Percentiles rank a stretch among this genome's conserved stretches.
These are phyloP conservation scores for Periconia digitata DNA, from an alignment of 2,329 filamentous ascomycete genomes.

Conservation along the genomic window DNA sequence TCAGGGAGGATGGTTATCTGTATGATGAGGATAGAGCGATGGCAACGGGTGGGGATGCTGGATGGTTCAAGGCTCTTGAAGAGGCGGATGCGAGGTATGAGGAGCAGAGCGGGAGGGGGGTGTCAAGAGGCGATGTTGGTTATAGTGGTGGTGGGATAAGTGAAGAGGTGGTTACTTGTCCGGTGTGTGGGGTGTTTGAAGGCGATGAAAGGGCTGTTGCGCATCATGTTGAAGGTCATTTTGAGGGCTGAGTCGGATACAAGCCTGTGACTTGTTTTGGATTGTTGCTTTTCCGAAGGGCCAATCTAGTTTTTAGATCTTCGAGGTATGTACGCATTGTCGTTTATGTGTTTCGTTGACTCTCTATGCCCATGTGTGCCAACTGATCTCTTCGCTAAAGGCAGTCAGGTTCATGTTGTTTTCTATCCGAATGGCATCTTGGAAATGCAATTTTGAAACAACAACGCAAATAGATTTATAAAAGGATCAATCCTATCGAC, in stretches of 20 bases:
- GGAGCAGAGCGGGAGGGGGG: slow-evolving; percentile 22
- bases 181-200: slow-evolving; percentile 66
- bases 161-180: slow-evolving; percentile 55
- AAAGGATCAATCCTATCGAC: no score
- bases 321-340: no score
- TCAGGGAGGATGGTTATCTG: slow-evolving; percentile 33
- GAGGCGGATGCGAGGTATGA: slow-evolving; percentile 28
- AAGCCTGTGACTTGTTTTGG: no score
- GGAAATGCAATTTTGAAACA: no score
- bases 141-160: slow-evolving; percentile 27
- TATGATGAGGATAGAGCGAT: slow-evolving; percentile 23
- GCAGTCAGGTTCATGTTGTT: no score
- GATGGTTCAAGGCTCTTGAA: slow-evolving; percentile 29
- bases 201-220: slow-evolving; percentile 70
- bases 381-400: no score
- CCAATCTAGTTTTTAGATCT: no score
- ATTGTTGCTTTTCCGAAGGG: no score
- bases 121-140: background rate
- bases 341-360: no score
- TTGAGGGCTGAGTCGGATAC: slow-evolving; percentile 27
- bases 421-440: no score
- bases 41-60: slow-evolving; percentile 7
- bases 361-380: no score
- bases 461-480: no score
- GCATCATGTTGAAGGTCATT: slow-evolving; percentile 65